These are phyloP conservation scores for Phytopythium chamaehyphon DNA, from an alignment of 352 stramenopile species.

Conservation along the genomic window DNA sequence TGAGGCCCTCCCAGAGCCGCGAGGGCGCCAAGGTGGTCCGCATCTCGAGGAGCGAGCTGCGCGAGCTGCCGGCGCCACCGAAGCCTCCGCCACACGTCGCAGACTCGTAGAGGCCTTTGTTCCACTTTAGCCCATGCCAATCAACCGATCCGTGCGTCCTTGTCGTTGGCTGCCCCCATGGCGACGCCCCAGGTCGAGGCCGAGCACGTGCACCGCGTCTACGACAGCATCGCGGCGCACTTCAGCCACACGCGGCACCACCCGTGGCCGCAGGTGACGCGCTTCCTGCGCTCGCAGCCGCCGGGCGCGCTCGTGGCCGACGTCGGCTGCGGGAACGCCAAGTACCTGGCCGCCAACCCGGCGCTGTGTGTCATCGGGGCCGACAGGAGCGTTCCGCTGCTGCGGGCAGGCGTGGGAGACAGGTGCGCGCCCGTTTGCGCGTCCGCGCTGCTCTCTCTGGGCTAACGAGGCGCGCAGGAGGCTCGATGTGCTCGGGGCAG, in stretches of 20 bases:
- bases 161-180: constrained; percentile 10
- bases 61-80: constrained; percentile 41
- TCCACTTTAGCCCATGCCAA: constrained; percentile 4
- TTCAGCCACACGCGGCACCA: constrained; percentile 83
- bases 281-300: constrained; percentile 49
- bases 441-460: too few species aligned
- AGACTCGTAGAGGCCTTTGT: constrained; percentile 2
- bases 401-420: constrained; percentile 25
- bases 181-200: constrained; percentile 53
- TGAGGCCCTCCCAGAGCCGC: constrained; percentile 47
- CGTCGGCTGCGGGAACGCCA: constrained; percentile 81
- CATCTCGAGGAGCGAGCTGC: constrained; percentile 61
- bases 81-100: constrained; percentile 15
- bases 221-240: constrained; percentile 80
- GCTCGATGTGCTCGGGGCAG: constrained; percentile 60
- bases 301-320: constrained; percentile 61
- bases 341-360: constrained; percentile 69
- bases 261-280: constrained; percentile 70
- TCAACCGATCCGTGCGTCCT: neutral
- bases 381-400: constrained; percentile 75
- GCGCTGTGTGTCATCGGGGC: constrained; percentile 61
- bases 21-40: constrained; percentile 44
- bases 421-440: neutral
- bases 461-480: constrained; percentile 20
- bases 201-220: constrained; percentile 83